Conservation (phyloP, 2,329 filamentous ascomycete species). For the Cucurbitaria berberidis region DNA sequence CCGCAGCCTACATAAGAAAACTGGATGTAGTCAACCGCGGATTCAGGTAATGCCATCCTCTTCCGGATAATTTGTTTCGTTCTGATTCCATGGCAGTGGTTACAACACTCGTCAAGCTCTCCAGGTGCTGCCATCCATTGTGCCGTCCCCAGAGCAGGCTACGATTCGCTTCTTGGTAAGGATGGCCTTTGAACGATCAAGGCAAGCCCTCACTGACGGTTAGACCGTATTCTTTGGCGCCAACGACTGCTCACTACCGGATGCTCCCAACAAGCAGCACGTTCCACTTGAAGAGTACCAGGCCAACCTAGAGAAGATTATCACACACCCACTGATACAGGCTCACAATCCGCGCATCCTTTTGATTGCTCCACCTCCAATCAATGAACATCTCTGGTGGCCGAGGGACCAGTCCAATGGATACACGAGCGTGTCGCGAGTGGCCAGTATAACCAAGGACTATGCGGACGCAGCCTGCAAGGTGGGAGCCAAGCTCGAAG, state of each 20-base stretch:
- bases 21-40: constrained; percentile 90
- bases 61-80: neutral
- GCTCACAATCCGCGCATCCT: constrained; percentile 76
- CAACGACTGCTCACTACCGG: constrained; percentile 80
- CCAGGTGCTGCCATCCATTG: constrained; percentile 69
- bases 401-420: constrained; percentile 51
- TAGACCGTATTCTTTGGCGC: constrained; percentile 84
- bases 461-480: constrained; percentile 72
- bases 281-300: constrained; percentile 78
- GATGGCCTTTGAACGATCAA: neutral
- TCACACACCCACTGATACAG: constrained; percentile 71
- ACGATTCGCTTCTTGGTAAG: constrained; percentile 71
- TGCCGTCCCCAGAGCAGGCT: constrained; percentile 68
- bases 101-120: constrained; percentile 83
- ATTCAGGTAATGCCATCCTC: constrained; percentile 59
- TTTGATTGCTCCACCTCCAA: constrained; percentile 80
- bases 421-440: constrained; percentile 54
- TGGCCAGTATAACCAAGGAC: constrained; percentile 64
- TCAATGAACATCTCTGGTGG: constrained; percentile 76
- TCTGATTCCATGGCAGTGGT: constrained; percentile 58
- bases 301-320: constrained; percentile 72
- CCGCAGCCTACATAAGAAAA: constrained; percentile 73
- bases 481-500: constrained; percentile 60
- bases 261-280: constrained; percentile 71
- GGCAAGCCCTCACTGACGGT: constrained; percentile 12